Evolutionary conservation across 495 filamentous ascomycete genomes (phyloP).

Genomic region (Saxophila tyrrhenica): DNA sequence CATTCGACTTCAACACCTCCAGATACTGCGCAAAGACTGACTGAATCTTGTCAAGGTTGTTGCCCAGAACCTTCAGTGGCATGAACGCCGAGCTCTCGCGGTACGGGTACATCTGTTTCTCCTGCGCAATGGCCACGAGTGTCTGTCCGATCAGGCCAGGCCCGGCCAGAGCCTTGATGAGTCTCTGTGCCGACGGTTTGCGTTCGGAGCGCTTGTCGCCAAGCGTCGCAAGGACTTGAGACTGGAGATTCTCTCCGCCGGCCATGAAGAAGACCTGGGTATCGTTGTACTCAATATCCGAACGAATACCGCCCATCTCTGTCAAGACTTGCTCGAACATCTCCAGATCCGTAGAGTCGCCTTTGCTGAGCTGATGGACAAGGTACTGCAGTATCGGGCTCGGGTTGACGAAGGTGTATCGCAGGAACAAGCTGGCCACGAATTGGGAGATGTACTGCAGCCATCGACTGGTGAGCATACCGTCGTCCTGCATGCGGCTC

Average conservation of each 20-base stretch:
- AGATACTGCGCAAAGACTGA: constrained; percentile 75
- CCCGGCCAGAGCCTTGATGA: constrained; percentile 69
- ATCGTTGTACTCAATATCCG: constrained; percentile 76
- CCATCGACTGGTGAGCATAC: constrained; percentile 83
- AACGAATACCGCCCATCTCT: constrained; percentile 85
- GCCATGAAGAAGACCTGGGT: constrained; percentile 74
- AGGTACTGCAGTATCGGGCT: constrained; percentile 83
- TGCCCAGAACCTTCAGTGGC: constrained; percentile 69
- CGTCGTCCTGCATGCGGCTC: constrained; percentile 68
- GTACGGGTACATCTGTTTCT: constrained; percentile 69
- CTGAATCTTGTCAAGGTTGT: constrained; percentile 82
- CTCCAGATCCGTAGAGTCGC: constrained; percentile 75
- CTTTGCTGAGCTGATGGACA: constrained; percentile 63
- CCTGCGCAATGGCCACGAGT: constrained; percentile 80
- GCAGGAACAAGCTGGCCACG: constrained; percentile 74
- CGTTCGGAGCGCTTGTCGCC: constrained; percentile 67
- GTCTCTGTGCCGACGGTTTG: constrained; percentile 48
- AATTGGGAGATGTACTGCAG: constrained; percentile 73
- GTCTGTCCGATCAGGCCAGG: constrained; percentile 61
- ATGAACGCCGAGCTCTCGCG: constrained; percentile 52
- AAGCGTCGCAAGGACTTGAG: constrained; percentile 64
- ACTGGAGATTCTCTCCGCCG: constrained; percentile 66
- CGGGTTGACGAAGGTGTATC: constrained; percentile 70
- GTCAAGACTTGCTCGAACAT: constrained; percentile 78
- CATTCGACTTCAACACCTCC: constrained; percentile 70